Base-by-base conservation (phyloP, 2,329 filamentous ascomycete genomes). In the Monilinia polystroma region DNA sequence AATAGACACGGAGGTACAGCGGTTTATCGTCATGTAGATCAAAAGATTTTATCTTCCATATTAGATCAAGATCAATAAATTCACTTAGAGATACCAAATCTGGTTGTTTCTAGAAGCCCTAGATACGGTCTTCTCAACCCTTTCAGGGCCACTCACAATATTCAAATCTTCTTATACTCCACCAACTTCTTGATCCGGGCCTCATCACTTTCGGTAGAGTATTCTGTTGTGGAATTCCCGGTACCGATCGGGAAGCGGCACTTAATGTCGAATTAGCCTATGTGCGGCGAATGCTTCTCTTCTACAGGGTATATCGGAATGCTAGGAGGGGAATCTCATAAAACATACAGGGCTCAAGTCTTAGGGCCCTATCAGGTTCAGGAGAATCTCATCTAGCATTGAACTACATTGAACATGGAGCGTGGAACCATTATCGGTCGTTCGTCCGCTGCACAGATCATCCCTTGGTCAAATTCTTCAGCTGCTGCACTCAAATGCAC, bases 371-470 rank as follows among this genome's bases (percentile, higher is more conserved):
- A 59, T 49, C 57, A 59, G 43, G 11, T 26, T 38, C 12, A 20
- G 20, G n/a, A 38, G 32, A 51, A 51, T 51, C 29, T 60, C 45
- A 51, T 60, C 45, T 60, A n/a, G 32, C 45, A 51, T 38, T 38
- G 45, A 41, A 60, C 18, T 32, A 35, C 6, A 49, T 49, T 11
- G 57, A 18, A 60, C 45, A 38, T 60, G 20, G 45, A n/a, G 38
- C n/a, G 35, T 60, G 26, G 57, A 35, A 49, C 43, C 29, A 49
- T 60, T 60, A 35, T 59, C 43, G 54, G 29, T 45, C 45, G 47
- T 66, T 60, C 47, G 52, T 53, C 54, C 55, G 64, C 56, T 62
- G 64, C 64, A 66, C 64, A 62, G 64, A 66, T 66, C 64, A 66
- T 47, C 43, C 55, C 26, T 45, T 51, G 64, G 55, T 66, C 56